Conservation (phyloP, 495 filamentous ascomycete genomes). For the Penicillium cinerascens region DNA sequence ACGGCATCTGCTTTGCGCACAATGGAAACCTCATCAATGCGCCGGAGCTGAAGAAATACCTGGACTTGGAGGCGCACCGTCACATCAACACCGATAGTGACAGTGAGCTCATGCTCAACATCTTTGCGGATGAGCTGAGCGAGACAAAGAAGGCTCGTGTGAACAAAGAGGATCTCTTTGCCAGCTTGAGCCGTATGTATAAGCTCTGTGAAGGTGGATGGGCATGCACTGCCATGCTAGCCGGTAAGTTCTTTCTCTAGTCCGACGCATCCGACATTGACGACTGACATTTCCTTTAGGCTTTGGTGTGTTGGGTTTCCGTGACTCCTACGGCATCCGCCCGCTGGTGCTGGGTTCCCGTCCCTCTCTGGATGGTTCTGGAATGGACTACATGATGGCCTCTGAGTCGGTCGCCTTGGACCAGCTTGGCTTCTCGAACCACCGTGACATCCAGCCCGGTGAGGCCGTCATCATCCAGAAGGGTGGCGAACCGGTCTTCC, state of each 20-base stretch:
- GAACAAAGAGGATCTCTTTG: constrained; percentile 87
- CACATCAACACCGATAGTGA: constrained; percentile 98
- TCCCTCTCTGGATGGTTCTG: constrained; percentile 59
- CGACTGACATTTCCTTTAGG: constrained; percentile 34
- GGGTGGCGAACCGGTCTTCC: constrained; percentile 66
- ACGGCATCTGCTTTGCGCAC: constrained; percentile 67
- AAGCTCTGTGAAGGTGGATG: constrained; percentile 76
- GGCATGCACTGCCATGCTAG: constrained; percentile 89
- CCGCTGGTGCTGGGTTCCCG: constrained; percentile 81
- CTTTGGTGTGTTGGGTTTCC: constrained; percentile 86
- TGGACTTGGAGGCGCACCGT: constrained; percentile 85
- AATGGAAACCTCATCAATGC: constrained; percentile 97
- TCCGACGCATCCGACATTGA: not conserved
- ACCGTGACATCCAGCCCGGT: constrained; percentile 82
- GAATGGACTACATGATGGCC: constrained; percentile 93
- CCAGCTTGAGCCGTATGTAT: constrained; percentile 70
- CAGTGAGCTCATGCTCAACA: constrained; percentile 91
- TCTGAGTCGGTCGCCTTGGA: constrained; percentile 92
- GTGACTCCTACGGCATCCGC: constrained; percentile 86
- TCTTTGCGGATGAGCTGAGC: constrained; percentile 90
- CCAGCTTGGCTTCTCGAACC: constrained; percentile 79
- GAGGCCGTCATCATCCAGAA: constrained; percentile 94
- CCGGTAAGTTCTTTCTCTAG: constrained; percentile 48
- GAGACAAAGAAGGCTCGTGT: constrained; percentile 96
- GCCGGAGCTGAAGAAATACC: constrained; percentile 67